Conservation (phyloP, 2,329 filamentous ascomycete species). For the Colletotrichum sp. region DNA sequence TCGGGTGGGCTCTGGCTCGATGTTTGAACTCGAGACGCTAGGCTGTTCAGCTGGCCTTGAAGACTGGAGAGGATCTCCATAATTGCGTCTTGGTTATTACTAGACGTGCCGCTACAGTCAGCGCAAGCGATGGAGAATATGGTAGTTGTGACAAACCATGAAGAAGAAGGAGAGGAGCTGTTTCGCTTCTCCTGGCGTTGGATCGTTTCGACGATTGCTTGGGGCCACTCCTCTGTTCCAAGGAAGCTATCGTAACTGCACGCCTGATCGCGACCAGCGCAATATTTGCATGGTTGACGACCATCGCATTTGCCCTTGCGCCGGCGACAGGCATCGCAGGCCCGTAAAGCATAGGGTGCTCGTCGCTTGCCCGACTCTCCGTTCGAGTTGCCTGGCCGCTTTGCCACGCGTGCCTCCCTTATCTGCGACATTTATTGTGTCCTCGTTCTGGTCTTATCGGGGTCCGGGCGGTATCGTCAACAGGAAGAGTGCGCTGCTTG, state of each 20-base stretch:
- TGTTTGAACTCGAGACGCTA: not conserved
- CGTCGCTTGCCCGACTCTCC: constrained; percentile 11
- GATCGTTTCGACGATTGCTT: not conserved
- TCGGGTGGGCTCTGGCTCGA: not conserved
- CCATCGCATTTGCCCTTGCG: constrained; percentile 29
- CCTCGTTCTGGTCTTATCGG: not conserved
- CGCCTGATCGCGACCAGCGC: constrained; percentile 12
- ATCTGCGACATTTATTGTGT: not conserved
- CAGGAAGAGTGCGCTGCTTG: not conserved
- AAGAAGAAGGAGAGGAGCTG: not conserved
- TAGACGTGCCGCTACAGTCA: not conserved
- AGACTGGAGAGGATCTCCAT: not conserved
- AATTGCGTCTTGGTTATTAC: not conserved
- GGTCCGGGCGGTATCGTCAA: not conserved
- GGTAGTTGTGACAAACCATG: not conserved
- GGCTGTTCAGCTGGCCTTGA: constrained; percentile 4
- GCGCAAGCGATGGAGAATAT: not conserved
- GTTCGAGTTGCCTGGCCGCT: not conserved
- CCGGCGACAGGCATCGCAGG: constrained; percentile 27
- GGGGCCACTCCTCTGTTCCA: not conserved
- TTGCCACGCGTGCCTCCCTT: not conserved
- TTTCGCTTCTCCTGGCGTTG: not conserved
- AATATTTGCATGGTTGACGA: constrained; percentile 25
- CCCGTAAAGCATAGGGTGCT: constrained; percentile 26
- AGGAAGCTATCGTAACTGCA: constrained; percentile 19